These are phyloP conservation scores for Ceratocystis alfenasii DNA, from an alignment of 2,329 filamentous ascomycete genomes.

Conservation along the genomic window DNA sequence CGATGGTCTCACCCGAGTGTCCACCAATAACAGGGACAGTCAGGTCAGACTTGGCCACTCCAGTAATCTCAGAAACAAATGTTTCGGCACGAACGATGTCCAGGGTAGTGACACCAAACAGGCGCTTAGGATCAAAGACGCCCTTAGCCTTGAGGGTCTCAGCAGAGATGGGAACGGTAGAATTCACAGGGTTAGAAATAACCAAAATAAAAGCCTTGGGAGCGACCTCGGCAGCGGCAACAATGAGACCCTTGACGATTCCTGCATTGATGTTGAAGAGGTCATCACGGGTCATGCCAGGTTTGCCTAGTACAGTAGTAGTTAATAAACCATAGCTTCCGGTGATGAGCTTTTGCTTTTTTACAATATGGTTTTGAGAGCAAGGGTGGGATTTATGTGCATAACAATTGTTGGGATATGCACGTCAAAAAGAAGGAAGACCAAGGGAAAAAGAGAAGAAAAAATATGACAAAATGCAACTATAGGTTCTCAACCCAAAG, in stretches of 20 bases:
- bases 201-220: slow-evolving; percentile 92
- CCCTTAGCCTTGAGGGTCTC: slow-evolving; percentile 90
- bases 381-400: background rate
- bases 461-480: background rate
- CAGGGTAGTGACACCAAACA: slow-evolving; percentile 97
- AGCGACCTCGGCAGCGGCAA: slow-evolving; percentile 73
- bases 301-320: slow-evolving; percentile 58
- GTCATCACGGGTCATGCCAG: slow-evolving; percentile 97
- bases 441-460: slow-evolving; percentile 4
- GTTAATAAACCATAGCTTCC: slow-evolving; percentile 25
- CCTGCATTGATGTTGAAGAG: slow-evolving; percentile 99
- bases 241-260: slow-evolving; percentile 88
- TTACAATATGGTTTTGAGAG: background rate
- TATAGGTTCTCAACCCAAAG: background rate
- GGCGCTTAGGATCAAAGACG: slow-evolving; percentile 87
- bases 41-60: slow-evolving; percentile 68
- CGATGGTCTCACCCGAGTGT: slow-evolving; percentile 96
- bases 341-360: background rate
- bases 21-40: slow-evolving; percentile 89
- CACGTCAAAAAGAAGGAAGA: slow-evolving; percentile 11
- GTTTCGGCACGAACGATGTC: slow-evolving; percentile 97
- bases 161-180: slow-evolving; percentile 91
- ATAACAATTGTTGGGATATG: slow-evolving; percentile 8
- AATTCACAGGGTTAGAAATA: slow-evolving; percentile 99
- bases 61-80: slow-evolving; percentile 76